phyloP scores from a whole-genome alignment of 768 basidiomycete genomes.

The Ramaria rubella region DNA sequence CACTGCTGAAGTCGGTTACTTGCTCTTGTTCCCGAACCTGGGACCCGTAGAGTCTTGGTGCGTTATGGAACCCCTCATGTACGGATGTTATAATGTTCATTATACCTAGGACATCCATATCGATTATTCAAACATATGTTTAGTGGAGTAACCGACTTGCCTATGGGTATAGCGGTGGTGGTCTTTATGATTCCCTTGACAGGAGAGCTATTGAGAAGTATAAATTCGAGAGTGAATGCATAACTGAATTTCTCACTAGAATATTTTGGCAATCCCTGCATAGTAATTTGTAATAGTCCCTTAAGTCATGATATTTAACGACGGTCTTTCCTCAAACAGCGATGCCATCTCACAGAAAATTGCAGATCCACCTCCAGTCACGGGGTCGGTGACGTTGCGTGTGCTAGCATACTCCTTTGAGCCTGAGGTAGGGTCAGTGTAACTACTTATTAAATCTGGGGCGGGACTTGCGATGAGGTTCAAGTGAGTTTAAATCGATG shows the following conservation, averaged over 20 bases:
- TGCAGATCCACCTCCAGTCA: constrained; percentile 39
- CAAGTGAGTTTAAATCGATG: constrained; percentile 37
- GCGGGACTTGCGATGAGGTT: constrained; percentile 38
- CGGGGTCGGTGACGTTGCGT: constrained; percentile 34
- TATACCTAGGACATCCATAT: constrained; percentile 26
- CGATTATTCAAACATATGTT: not conserved
- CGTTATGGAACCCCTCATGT: constrained; percentile 41
- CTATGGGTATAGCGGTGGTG: constrained; percentile 41
- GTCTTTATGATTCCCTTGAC: constrained; percentile 41
- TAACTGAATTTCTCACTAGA: constrained; percentile 29
- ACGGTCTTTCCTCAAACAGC: not conserved
- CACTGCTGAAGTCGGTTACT: constrained; percentile 38
- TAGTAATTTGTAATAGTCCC: constrained; percentile 43
- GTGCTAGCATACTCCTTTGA: constrained; percentile 39
- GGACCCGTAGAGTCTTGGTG: constrained; percentile 37
- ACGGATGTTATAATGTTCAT: constrained; percentile 35
- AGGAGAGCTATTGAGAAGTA: constrained; percentile 25
- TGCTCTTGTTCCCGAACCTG: constrained; percentile 34
- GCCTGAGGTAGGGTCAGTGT: constrained; percentile 20
- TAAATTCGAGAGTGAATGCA: not conserved
- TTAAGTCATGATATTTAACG: not conserved
- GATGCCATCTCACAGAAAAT: constrained; percentile 33
- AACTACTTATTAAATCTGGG: not conserved
- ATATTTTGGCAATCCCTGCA: constrained; percentile 39
- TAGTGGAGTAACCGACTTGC: too few species aligned